phyloP scores from a whole-genome alignment of 108 stramenopile genomes.

The Halocafeteria seosinensis region DNA sequence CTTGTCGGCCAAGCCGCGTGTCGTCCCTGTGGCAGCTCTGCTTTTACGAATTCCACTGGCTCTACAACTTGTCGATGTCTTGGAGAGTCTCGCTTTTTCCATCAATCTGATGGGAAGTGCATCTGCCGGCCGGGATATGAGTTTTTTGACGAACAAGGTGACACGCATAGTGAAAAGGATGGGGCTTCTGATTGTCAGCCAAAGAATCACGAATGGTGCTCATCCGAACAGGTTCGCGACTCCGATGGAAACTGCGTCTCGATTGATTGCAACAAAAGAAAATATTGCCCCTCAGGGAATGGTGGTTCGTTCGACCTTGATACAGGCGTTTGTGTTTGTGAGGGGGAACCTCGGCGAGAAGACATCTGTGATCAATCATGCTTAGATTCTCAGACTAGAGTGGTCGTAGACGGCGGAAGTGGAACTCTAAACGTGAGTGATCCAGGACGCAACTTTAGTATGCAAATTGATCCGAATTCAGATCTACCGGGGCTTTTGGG shows the following conservation, averaged over 20 bases:
- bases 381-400: too few relatives aligned
- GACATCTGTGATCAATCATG: conserved; percentile 25
- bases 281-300: conserved; percentile 7
- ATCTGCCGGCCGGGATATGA: conserved; percentile 38
- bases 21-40: not conserved
- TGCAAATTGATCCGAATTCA: too few relatives aligned
- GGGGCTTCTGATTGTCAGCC: conserved; percentile 39
- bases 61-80: not conserved
- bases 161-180: conserved; percentile 11
- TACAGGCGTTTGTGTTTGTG: conserved; percentile 32
- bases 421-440: too few relatives aligned
- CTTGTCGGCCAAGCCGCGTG: conserved; percentile 13
- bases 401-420: too few relatives aligned
- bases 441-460: too few relatives aligned
- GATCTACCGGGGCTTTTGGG: too few relatives aligned
- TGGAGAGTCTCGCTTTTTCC: conserved; percentile 22
- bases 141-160: conserved; percentile 25
- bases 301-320: not conserved
- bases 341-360: conserved; percentile 12
- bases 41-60: not conserved
- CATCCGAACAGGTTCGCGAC: conserved; percentile 10
- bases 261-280: conserved; percentile 11
- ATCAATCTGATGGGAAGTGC: conserved; percentile 33
- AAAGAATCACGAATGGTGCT: conserved; percentile 23
- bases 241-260: conserved; percentile 15